Evolutionary conservation across 2,329 filamentous ascomycete species (phyloP).

Genomic region (Daldinia sp.): DNA sequence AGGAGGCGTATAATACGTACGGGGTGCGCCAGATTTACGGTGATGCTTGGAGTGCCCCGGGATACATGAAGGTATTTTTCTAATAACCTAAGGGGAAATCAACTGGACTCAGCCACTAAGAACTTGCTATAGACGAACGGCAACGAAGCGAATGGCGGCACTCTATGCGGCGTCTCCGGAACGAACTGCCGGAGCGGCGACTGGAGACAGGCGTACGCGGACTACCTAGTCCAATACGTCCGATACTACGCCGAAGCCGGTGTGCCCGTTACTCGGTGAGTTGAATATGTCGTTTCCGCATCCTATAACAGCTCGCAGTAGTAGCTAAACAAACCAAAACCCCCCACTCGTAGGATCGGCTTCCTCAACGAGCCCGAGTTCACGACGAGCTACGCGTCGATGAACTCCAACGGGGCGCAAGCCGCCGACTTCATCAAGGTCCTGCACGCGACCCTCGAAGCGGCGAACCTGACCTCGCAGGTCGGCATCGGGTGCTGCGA

Average conservation of each 20-base stretch:
- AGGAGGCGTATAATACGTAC: conserved; percentile 56
- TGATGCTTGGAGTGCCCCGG: conserved; percentile 58
- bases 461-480: conserved; percentile 45
- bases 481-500: conserved; percentile 49
- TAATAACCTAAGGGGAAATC: background rate
- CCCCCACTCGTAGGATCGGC: conserved; percentile 35
- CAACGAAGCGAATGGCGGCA: conserved; percentile 53
- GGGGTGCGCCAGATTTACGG: conserved; percentile 53
- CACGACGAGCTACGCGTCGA: conserved; percentile 45
- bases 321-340: background rate
- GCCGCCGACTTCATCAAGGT: conserved; percentile 49
- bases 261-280: conserved; percentile 47
- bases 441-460: conserved; percentile 42
- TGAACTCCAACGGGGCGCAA: conserved; percentile 47
- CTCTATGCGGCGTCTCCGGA: conserved; percentile 54
- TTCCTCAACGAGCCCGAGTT: conserved; percentile 49
- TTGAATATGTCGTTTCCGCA: background rate
- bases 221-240: conserved; percentile 59
- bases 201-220: conserved; percentile 58
- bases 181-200: conserved; percentile 49
- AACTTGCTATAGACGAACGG: conserved; percentile 48
- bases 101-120: no score
- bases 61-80: conserved; percentile 54
- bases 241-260: conserved; percentile 54
- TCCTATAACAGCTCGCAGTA: background rate